Base-by-base conservation (phyloP, 2,329 filamentous ascomycete genomes). In the Aspergillus japonicus region DNA sequence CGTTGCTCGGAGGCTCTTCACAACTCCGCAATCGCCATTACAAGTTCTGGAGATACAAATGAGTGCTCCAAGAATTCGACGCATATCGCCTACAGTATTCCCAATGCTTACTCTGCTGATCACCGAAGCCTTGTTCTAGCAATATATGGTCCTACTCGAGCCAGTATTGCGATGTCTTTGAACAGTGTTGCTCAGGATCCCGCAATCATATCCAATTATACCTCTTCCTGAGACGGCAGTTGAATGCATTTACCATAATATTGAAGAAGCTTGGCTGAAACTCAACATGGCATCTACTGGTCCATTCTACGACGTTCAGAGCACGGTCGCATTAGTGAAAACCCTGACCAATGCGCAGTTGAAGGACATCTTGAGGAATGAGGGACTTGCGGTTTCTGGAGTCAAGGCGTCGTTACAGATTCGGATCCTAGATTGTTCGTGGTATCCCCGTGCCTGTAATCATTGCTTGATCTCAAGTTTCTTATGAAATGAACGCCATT, bases 371-470 rank as follows among this genome's bases (percentile, higher is more conserved):
- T 90, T 94, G 71, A 84, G 86, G 64, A 81, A 85, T 62, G 91
- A 96, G 78, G 85, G 87, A 50, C 81, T 96, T 39, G 84, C 86
- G 65, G 89, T 91, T 62, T 90, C 89, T 29, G 95, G 95, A 21
- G 89, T 95, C 69, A 99, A 99, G 81, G 86, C 87, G 35, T 85
- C 90, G 47, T 80, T 98, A 61, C 92, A 96, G 77, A 79, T 80
- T 60, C 88, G 94, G 69, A 90, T 97, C 62, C 85, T 89, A 64
- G 81, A 85, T 60, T 85, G 95, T 98, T 82, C 77, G 90, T 86
- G 58, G 62, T 61, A 57, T 50, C 54, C 10, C 33, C 16, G 54
- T 50, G 42, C 44, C 47, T 26, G 44, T 48, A 21, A 24, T 44
- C 19, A 26, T 23, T 48, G 42, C 51, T 31, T 24, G 49, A n/a